A percentile compares a stretch with the other conserved stretches of the same genome.
Conservation (phyloP, 371 early-diverging fungal genomes). For the Fennellomyces sp. region DNA sequence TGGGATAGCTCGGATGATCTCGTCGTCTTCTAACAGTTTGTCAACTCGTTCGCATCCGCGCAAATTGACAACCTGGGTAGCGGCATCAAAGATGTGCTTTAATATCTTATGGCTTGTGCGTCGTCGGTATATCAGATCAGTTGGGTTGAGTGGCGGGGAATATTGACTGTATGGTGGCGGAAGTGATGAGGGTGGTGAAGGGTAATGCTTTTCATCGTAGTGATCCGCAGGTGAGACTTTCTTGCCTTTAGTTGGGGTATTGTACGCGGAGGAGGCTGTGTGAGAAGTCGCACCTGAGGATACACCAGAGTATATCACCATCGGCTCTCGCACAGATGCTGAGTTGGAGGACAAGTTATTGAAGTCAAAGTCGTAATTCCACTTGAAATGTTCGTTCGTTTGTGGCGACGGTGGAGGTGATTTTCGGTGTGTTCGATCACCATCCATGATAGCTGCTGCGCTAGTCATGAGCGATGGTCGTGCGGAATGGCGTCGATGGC, state of each 20-base stretch:
- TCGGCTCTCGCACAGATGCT: constrained; percentile 14
- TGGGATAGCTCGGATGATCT: not conserved
- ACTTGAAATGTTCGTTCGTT: constrained; percentile 3
- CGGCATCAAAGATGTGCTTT: constrained; percentile 24
- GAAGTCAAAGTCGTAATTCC: constrained; percentile 17
- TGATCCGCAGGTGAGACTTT: not conserved
- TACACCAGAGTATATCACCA: constrained; percentile 8
- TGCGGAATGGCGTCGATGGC: not conserved
- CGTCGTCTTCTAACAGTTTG: constrained; percentile 11
- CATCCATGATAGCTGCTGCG: not conserved
- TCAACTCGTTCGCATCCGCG: constrained; percentile 30
- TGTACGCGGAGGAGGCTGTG: constrained; percentile 14
- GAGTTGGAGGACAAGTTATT: not conserved
- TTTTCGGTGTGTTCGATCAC: not conserved
- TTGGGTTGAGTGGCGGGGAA: not conserved
- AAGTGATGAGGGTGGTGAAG: not conserved
- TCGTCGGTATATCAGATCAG: not conserved
- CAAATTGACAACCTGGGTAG: constrained; percentile 38
- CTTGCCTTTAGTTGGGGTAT: constrained; percentile 16
- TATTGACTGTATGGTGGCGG: constrained; percentile 15
- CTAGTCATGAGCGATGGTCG: constrained; percentile 9
- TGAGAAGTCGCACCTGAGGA: not conserved
- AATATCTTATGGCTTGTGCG: not conserved
- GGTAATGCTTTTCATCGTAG: constrained; percentile 1
- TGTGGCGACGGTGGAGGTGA: constrained; percentile 13